These are phyloP conservation scores for Dictyostelium intermedium DNA, from an alignment of 78 protist species.

Conservation along the genomic window DNA sequence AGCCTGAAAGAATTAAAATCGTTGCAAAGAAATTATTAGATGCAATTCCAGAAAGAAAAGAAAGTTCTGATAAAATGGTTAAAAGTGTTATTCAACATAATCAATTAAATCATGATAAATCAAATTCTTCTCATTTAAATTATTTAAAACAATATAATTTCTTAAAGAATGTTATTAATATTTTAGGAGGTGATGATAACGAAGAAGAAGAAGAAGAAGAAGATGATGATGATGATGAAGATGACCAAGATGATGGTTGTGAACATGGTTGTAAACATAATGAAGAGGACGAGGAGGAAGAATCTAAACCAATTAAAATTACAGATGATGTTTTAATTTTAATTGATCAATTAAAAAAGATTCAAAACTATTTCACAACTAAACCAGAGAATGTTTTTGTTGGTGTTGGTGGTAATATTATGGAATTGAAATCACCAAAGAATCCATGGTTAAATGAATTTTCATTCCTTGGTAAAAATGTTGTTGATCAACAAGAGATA, in stretches of 20 bases:
- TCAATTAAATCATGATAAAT: not conserved
- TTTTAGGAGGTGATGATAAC: not conserved
- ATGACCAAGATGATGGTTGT: not conserved
- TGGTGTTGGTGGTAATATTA: constrained; percentile 31
- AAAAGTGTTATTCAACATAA: not conserved
- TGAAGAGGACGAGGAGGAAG: not conserved
- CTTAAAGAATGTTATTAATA: not conserved
- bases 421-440: not conserved
- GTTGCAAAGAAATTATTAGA: not conserved
- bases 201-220: not conserved
- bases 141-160: not conserved
- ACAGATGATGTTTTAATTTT: not conserved
- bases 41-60: constrained; percentile 4
- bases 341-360: not conserved
- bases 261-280: not conserved
- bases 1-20: constrained; percentile 1
- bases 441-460: constrained; percentile 4
- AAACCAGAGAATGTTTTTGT: not conserved
- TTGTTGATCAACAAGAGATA: not conserved
- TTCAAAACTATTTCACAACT: not conserved
- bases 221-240: not conserved
- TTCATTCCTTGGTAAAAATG: not conserved
- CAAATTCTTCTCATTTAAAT: not conserved
- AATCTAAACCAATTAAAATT: not conserved
- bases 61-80: not conserved